A percentile compares a stretch with the other conserved stretches of the same genome.
Conservation (phyloP, 2,329 filamentous ascomycete genomes). For the Cladosporium austrohemisphaericum region DNA sequence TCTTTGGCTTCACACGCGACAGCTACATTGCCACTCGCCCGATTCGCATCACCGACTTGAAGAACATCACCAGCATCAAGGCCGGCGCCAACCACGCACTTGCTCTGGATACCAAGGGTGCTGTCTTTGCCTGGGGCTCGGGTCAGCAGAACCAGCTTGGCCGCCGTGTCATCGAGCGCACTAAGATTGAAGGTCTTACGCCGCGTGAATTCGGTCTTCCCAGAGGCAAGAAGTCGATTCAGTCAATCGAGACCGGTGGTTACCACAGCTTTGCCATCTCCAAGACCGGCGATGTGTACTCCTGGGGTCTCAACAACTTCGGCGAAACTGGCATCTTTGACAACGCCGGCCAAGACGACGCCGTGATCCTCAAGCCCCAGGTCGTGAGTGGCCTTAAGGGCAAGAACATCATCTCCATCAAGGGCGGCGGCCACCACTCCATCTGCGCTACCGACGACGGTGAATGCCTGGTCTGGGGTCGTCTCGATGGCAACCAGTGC, state of each 20-base stretch:
- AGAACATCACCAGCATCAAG: constrained; percentile 61
- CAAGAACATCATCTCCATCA: constrained; percentile 63
- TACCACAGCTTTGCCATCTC: constrained; percentile 79
- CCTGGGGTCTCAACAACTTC: constrained; percentile 86
- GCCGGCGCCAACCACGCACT: constrained; percentile 69
- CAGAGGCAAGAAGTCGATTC: constrained; percentile 47
- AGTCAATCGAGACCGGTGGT: constrained; percentile 64
- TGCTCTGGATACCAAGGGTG: constrained; percentile 61
- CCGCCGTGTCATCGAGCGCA: constrained; percentile 59
- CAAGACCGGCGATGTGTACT: constrained; percentile 66
- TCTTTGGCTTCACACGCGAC: constrained; percentile 59
- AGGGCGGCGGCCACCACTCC: constrained; percentile 74
- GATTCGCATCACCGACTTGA: constrained; percentile 57
- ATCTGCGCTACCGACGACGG: constrained; percentile 53
- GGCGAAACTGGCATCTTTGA: constrained; percentile 69
- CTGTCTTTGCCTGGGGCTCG: constrained; percentile 67
- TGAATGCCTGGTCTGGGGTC: constrained; percentile 58
- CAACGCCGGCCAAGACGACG: constrained; percentile 63
- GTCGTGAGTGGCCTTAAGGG: constrained; percentile 62
- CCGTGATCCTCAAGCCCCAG: constrained; percentile 67
- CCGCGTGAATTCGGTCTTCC: constrained; percentile 58
- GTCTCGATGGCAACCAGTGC: constrained; percentile 57
- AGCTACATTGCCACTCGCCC: constrained; percentile 52
- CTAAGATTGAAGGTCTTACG: constrained; percentile 51
- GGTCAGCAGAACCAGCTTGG: constrained; percentile 70